phyloP scores from a whole-genome alignment of 2,329 filamentous ascomycete genomes.

The Torrubiellomyces zombiae region DNA sequence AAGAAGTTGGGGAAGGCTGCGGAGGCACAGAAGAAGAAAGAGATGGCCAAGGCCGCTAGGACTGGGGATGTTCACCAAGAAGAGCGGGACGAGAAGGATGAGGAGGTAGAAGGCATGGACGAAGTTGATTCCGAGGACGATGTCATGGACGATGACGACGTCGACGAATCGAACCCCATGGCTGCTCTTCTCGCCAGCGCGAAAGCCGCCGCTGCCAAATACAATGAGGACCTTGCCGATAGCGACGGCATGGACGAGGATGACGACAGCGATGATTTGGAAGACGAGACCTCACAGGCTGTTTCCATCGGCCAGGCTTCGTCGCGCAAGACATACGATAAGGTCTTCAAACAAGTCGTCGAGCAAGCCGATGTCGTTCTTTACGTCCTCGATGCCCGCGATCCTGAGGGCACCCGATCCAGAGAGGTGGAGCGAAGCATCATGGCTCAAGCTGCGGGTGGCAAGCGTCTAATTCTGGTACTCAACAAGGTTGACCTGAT shows the following conservation, averaged over 20 bases:
- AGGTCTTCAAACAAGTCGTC: constrained; percentile 86
- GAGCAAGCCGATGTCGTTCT: constrained; percentile 80
- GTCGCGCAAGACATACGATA: constrained; percentile 81
- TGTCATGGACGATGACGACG: constrained; percentile 37
- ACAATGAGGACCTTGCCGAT: constrained; percentile 47
- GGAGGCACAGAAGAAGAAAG: constrained; percentile 52
- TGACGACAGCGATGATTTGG: constrained; percentile 22
- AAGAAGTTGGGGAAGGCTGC: constrained; percentile 66
- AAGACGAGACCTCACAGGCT: constrained; percentile 38
- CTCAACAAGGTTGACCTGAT: constrained; percentile 94
- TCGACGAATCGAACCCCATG: constrained; percentile 70
- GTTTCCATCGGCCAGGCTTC: constrained; percentile 36
- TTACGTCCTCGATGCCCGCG: constrained; percentile 83
- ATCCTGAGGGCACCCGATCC: constrained; percentile 80
- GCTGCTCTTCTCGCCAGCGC: constrained; percentile 80
- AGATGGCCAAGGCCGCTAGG: constrained; percentile 53
- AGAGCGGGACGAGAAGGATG: constrained; percentile 25
- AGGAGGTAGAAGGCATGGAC: constrained; percentile 26
- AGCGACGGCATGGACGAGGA: constrained; percentile 39
- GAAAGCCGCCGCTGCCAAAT: constrained; percentile 58
- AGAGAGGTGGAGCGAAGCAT: constrained; percentile 81
- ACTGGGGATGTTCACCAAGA: constrained; percentile 28
- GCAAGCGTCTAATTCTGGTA: constrained; percentile 78
- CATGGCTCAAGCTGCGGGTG: constrained; percentile 70
- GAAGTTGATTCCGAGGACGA: constrained; percentile 31